Conservation (phyloP, 306 rosid species). For the Glycyrrhiza uralensis region DNA sequence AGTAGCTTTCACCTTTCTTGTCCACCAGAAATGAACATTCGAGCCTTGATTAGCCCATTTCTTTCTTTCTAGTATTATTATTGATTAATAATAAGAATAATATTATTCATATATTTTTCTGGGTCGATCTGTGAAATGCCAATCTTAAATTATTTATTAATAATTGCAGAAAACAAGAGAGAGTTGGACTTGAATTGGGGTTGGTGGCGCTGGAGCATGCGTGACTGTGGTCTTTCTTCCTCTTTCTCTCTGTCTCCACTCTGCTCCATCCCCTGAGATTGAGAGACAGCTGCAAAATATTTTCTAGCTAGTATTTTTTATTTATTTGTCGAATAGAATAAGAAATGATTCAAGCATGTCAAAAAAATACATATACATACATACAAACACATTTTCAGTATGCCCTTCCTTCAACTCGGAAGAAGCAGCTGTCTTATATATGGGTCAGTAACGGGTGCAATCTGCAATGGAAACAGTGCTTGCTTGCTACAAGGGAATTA, state of each 20-base stretch:
- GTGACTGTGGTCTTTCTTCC: background rate
- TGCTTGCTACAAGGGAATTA: no score
- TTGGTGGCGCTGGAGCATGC: background rate
- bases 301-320: background rate
- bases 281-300: background rate
- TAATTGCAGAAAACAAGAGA: slow-evolving; percentile 32
- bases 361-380: background rate
- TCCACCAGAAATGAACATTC: slow-evolving; percentile 50
- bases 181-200: background rate
- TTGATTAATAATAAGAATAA: background rate
- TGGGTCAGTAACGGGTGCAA: background rate
- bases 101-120: background rate
- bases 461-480: background rate
- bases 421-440: background rate
- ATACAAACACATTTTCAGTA: background rate
- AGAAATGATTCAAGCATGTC: background rate
- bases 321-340: background rate
- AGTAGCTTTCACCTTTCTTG: slow-evolving; percentile 45
- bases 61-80: background rate
- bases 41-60: background rate
- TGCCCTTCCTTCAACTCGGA: slow-evolving; percentile 2
- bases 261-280: no score
- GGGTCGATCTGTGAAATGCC: background rate
- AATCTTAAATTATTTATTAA: background rate
- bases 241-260: background rate